Evolutionary conservation across 805 yeast species (phyloP).

Genomic region (Zygotorulaspora florentina): DNA sequence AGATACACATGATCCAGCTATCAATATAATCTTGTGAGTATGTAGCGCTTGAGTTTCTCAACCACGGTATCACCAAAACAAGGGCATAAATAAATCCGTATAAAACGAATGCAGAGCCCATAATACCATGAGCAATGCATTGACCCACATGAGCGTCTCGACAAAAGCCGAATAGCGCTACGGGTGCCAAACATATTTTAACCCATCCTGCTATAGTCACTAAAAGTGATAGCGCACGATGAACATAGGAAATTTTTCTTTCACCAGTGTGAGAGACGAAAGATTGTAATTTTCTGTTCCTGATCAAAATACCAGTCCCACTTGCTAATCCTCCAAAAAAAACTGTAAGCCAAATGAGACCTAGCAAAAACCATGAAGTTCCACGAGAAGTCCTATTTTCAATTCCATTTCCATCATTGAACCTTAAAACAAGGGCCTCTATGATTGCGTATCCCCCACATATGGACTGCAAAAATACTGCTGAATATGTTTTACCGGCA

Average conservation of each 20-base stretch:
- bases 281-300: constrained; percentile 34
- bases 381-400: constrained; percentile 67
- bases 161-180: constrained; percentile 84
- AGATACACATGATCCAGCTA: constrained; percentile 68
- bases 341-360: constrained; percentile 42
- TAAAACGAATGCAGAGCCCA: constrained; percentile 83
- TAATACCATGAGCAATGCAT: constrained; percentile 94
- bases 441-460: constrained; percentile 48
- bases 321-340: constrained; percentile 53
- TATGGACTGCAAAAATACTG: constrained; percentile 44
- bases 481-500: constrained; percentile 46
- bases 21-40: constrained; percentile 84
- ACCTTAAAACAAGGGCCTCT: constrained; percentile 55
- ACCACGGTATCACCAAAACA: constrained; percentile 72
- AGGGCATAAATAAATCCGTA: constrained; percentile 71
- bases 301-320: constrained; percentile 45
- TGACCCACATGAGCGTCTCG: constrained; percentile 82
- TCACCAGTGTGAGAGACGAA: constrained; percentile 39
- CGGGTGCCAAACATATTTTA: constrained; percentile 73
- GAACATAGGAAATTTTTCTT: constrained; percentile 31
- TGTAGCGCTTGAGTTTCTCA: constrained; percentile 47
- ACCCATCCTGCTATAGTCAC: constrained; percentile 67
- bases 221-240: constrained; percentile 46
- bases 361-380: constrained; percentile 56
- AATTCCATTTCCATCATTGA: constrained; percentile 60